Evolutionary conservation across 192 early-diverging fungal genomes (phyloP), one percentile per base, ranked within the genome.

Genomic region (Backusella macrospora): DNA sequence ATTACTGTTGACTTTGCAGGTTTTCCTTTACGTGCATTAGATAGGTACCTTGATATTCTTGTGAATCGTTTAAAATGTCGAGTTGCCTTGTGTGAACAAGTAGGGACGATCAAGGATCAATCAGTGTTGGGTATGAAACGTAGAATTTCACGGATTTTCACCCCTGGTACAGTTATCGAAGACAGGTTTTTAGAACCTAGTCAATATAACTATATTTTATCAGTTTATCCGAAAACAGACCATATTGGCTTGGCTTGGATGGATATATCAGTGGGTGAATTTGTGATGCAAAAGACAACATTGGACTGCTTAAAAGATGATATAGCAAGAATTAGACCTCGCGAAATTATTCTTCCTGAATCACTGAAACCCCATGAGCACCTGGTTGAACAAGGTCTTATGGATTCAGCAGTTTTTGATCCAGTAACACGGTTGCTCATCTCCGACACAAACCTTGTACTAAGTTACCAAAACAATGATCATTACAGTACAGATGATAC

Each of bases 201-300:
- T 9, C 80, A 92, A 43, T 92, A 95, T 81, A 93, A 90, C 71
- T 97, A 91, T 78, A 84, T 97, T 5, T 77, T 96, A 39, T 83
- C 89, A 29, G 80, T 96, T 18, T 76, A 83, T 6, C 77, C 74
- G 10, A 52, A 18, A 67, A 69, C 45, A 42, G 70, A 71, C 59
- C 9, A 43, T 65, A 64, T 93, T 23, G 92, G 94, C 2, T 78
- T 99, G 29, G 88, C 97, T 0, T 99, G 97, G 97, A 77, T 93
- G 3, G 97, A 99, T 85, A 74, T 99, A 44, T 92, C 93, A 0
- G 95, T 94, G 0, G 97, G 97, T 18, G 95, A 96, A 44, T 96
- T 96, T 65, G 85, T 89, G 72, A 86, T 93, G 12, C 83, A 90
- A 73, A 74, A 85, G 9, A 86, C 89, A 2, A 79, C 74, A 0